Base-by-base conservation (phyloP, 1,284 basidiomycete genomes). In the Boletus coffeatus region DNA sequence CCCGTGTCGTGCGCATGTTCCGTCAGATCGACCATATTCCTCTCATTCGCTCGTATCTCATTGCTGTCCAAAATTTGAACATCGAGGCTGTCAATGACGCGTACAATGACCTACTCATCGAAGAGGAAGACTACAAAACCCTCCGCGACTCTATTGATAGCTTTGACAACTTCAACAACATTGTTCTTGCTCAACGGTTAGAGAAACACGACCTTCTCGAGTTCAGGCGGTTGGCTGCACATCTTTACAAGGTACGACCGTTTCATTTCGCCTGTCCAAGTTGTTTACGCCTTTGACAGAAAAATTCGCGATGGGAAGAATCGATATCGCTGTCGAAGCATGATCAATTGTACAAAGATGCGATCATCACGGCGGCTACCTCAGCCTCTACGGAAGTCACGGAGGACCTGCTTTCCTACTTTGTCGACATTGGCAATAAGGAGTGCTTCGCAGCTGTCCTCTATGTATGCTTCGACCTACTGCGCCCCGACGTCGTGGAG, bases 71-170 rank as follows among this genome's bases (percentile, higher is more conserved):
- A 81, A 90, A 91, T 72, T 84, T 96, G 72, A 98, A 99, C 77
- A 85, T 99, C 58, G 92, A 96, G 71, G 93, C 95, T 18, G 94
- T 99, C 72, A 99, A 99, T 74, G 94, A 97, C 68, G 96, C 96
- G 4, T 98, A 96, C 80, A 97, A 98, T 73, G 93, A 95, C 70
- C 80, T 99, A 39, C 81, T 99, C 61, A 98, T 99, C 66, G 97
- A 99, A 76, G 97, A 99, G 77, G 97, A 99, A 77, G 96, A 99
- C 76, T 95, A 94, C 80, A 94, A 96, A 76, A 98, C 96, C 1
- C 84, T 99, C 9, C 89, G 97, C 13, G 94, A 94, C 73, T 95
- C 93, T 25, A 94, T 99, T 66, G 96, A 98, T 77, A 94, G 93
- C 74, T 96, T 96, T 72, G 95, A 98, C 78, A 98, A 97, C 79